phyloP scores from a whole-genome alignment of 1,139 yeast species.

The Debaryomyces coudertii region DNA sequence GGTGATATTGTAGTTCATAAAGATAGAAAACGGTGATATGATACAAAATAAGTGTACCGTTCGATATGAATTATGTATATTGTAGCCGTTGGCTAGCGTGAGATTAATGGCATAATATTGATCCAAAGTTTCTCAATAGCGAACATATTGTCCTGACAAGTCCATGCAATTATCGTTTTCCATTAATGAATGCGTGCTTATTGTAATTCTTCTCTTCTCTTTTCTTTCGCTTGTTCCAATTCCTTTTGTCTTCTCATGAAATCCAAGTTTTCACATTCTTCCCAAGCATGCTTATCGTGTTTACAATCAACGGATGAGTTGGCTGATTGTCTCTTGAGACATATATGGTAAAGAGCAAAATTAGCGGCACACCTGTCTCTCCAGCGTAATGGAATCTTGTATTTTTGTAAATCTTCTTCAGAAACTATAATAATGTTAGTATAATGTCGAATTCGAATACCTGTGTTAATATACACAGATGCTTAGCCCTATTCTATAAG shows the following conservation, averaged over 20 bases:
- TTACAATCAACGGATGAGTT: slow-evolving; percentile 61
- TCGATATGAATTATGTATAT: slow-evolving; percentile 1
- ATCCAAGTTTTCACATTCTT: slow-evolving; percentile 83
- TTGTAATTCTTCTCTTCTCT: slow-evolving; percentile 28
- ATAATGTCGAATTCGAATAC: neutral
- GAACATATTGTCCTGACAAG: slow-evolving; percentile 3
- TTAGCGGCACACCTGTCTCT: slow-evolving; percentile 86
- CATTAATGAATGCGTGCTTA: slow-evolving; percentile 5
- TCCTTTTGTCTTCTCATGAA: slow-evolving; percentile 81
- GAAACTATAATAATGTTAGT: slow-evolving; percentile 50
- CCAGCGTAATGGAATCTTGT: slow-evolving; percentile 79
- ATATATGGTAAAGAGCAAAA: slow-evolving; percentile 58
- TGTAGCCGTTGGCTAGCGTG: neutral
- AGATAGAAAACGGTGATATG: neutral
- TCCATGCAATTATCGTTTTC: neutral
- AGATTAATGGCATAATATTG: slow-evolving; percentile 1
- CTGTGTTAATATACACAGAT: neutral
- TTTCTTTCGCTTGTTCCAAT: slow-evolving; percentile 58
- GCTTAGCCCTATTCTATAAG: neutral
- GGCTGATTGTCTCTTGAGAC: slow-evolving; percentile 52
- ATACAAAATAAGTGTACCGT: neutral
- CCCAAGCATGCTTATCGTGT: slow-evolving; percentile 82
- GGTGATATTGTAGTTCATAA: neutral
- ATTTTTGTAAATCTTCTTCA: slow-evolving; percentile 82
- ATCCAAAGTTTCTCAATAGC: neutral